A percentile compares a stretch with the other conserved stretches of the same genome.
phyloP scores from a whole-genome alignment of 2,329 filamentous ascomycete species.

The Cercospora beticola region DNA sequence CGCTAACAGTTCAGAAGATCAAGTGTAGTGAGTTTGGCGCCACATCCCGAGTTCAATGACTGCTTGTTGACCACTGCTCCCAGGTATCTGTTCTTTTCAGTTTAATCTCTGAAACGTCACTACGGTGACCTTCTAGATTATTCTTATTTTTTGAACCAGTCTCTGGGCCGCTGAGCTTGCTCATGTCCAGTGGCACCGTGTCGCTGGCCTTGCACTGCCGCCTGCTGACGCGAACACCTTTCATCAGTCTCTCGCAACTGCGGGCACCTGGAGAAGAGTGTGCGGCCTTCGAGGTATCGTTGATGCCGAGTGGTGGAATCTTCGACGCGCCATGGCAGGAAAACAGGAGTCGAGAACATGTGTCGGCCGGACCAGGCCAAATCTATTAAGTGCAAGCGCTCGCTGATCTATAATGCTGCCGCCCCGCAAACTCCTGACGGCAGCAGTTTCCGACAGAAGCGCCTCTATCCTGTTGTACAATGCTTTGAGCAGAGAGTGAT shows the following conservation, averaged over 20 bases:
- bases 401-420: conserved; percentile 7
- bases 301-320: background rate
- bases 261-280: conserved; percentile 13
- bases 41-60: background rate
- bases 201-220: conserved; percentile 13
- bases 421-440: background rate
- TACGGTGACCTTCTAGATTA: conserved; percentile 6
- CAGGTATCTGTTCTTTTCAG: conserved; percentile 13
- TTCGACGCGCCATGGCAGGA: background rate
- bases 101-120: conserved; percentile 12
- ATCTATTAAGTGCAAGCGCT: conserved; percentile 5
- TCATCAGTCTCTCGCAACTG: conserved; percentile 9
- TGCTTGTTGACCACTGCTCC: background rate
- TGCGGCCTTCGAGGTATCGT: background rate
- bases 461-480: conserved; percentile 16
- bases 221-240: conserved; percentile 10
- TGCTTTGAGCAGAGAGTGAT: conserved; percentile 12
- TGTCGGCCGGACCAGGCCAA: background rate
- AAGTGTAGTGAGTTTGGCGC: background rate
- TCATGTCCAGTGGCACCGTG: conserved; percentile 1
- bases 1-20: background rate
- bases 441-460: background rate
- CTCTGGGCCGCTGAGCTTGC: conserved; percentile 10
- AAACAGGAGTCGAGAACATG: background rate
- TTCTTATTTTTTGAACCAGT: conserved; percentile 9